These are phyloP conservation scores for Aschersonia sp. DNA, from an alignment of 2,329 filamentous ascomycete genomes.

Conservation along the genomic window DNA sequence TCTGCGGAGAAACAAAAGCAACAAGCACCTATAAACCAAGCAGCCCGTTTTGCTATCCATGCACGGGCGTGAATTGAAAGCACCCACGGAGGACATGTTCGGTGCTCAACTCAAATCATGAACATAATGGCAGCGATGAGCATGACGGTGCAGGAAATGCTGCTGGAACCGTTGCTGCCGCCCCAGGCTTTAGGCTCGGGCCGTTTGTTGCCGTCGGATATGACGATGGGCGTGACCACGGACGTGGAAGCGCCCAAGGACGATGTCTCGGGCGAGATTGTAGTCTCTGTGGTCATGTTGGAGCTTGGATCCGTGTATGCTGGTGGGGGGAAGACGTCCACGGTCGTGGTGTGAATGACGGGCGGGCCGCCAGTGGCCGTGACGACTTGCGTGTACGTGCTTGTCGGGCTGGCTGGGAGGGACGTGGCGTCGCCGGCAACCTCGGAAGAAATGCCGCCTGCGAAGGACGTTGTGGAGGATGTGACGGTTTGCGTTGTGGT, in stretches of 20 bases:
- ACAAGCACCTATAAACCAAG: too few relatives aligned
- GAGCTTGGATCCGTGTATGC: slow-evolving; percentile 10
- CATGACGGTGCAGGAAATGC: slow-evolving; percentile 21
- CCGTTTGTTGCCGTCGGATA: slow-evolving; percentile 18
- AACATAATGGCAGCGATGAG: slow-evolving; percentile 19
- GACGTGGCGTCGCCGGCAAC: slow-evolving; percentile 12
- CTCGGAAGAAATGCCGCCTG: slow-evolving; percentile 4
- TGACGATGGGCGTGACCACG: slow-evolving; percentile 11
- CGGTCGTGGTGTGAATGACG: slow-evolving; percentile 16
- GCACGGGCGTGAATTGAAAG: too few relatives aligned
- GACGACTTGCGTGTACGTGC: slow-evolving; percentile 16
- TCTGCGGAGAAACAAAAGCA: too few relatives aligned
- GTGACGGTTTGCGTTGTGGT: slow-evolving; percentile 12
- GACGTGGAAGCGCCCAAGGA: neutral
- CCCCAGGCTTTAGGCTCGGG: slow-evolving; percentile 15
- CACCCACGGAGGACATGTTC: too few relatives aligned
- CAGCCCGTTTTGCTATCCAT: too few relatives aligned
- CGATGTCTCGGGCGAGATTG: neutral
- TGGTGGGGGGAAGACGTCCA: slow-evolving; percentile 12
- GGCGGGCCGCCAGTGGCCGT: slow-evolving; percentile 16
- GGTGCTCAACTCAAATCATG: slow-evolving; percentile 11
- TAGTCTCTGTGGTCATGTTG: slow-evolving; percentile 9
- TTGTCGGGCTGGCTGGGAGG: slow-evolving; percentile 7
- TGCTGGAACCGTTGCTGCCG: slow-evolving; percentile 14
- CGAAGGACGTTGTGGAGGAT: slow-evolving; percentile 8